phyloP scores from a whole-genome alignment of 2,329 filamentous ascomycete species.

The Fusarium sp. region DNA sequence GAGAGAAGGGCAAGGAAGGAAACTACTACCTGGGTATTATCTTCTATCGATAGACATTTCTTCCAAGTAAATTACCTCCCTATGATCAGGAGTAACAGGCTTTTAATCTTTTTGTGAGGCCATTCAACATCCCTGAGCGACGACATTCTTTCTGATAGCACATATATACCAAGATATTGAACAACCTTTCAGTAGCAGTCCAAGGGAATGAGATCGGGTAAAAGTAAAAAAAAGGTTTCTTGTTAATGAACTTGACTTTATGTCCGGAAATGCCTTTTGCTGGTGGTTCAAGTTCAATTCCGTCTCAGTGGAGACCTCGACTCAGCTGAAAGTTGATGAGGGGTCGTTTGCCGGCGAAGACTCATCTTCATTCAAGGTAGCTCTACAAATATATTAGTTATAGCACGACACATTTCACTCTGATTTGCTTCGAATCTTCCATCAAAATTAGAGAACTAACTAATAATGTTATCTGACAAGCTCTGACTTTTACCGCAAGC shows the following conservation, averaged over 20 bases:
- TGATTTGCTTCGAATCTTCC: rapidly evolving
- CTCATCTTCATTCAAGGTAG: background rate
- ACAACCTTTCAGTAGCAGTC: background rate
- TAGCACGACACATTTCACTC: background rate
- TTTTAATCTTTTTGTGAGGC: background rate
- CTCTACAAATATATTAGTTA: background rate
- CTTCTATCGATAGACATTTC: too few relatives aligned
- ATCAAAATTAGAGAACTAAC: rapidly evolving
- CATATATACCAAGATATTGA: background rate
- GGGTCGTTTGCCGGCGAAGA: constrained; percentile 9
- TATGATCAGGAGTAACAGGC: background rate
- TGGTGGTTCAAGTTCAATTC: background rate
- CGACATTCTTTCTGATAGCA: background rate
- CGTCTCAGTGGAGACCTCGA: background rate
- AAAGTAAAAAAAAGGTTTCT: too few relatives aligned
- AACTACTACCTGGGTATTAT: too few relatives aligned
- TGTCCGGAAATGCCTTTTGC: background rate
- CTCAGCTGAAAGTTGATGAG: background rate
- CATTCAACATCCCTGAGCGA: background rate
- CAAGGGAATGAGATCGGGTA: too few relatives aligned
- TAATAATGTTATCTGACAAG: background rate
- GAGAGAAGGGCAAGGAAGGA: background rate
- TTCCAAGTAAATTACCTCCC: too few relatives aligned
- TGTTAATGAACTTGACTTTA: background rate
- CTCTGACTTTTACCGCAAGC: background rate